Evolutionary conservation across 176 grass and related monocot genomes (phyloP).

Genomic region (Chrysopogon serrulatus): DNA sequence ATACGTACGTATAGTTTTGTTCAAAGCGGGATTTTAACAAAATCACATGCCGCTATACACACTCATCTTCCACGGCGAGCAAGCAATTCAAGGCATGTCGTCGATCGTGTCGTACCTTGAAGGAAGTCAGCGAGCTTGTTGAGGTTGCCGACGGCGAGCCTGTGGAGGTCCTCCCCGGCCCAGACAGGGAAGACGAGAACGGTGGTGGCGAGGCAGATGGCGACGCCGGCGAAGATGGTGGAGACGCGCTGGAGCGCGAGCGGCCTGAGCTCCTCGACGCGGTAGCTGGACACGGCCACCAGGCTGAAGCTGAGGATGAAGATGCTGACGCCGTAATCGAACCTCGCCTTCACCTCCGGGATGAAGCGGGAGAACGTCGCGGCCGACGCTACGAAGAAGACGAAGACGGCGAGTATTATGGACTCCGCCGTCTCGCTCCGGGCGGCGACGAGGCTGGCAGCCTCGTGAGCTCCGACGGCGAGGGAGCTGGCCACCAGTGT

Average conservation of each 20-base stretch:
- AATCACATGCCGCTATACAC: too few relatives aligned
- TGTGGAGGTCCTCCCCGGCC: conserved; percentile 82
- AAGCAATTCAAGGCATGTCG: too few relatives aligned
- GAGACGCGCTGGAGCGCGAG: conserved; percentile 63
- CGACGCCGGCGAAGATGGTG: conserved; percentile 60
- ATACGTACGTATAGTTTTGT: too few relatives aligned
- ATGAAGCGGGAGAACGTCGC: conserved; percentile 85
- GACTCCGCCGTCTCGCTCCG: conserved; percentile 41
- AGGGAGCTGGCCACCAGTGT: conserved; percentile 60
- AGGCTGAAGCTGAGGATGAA: conserved; percentile 87
- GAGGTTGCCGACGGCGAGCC: conserved; percentile 43
- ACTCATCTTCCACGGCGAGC: too few relatives aligned
- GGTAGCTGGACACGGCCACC: conserved; percentile 80
- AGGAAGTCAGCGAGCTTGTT: conserved; percentile 64
- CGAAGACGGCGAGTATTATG: conserved; percentile 50
- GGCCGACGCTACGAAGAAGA: conserved; percentile 54
- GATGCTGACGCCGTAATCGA: conserved; percentile 78
- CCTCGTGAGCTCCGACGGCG: conserved; percentile 60
- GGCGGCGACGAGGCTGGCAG: conserved; percentile 39
- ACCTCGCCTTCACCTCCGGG: conserved; percentile 71
- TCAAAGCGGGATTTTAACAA: too few relatives aligned
- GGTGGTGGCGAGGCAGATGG: conserved; percentile 55
- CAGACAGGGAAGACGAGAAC: conserved; percentile 63
- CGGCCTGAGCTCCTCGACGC: conserved; percentile 57
- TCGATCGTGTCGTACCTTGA: too few relatives aligned